Evolutionary conservation across 768 basidiomycete species (phyloP), one percentile per base, ranked within the genome.

Genomic region (Cantharellus anzutake): DNA sequence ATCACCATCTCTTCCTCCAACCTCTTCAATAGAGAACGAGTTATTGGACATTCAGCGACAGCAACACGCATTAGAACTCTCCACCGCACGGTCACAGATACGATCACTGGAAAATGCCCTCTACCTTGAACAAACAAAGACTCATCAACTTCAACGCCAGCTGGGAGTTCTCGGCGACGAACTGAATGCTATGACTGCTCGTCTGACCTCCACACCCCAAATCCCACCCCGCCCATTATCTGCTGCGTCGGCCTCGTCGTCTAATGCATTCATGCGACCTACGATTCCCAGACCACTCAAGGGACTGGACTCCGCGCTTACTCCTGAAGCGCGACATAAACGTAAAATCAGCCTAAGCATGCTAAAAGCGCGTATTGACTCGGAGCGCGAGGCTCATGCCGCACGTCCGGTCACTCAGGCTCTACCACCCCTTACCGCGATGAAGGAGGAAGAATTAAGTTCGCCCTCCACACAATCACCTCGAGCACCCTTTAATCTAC

Each of bases 361-460:
- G 86, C 79, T 93, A 57, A 90, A 89, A 67, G 88, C 86, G 29
- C 80, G 89, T 51, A 92, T 92, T 65, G 86, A 90, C 62, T 84
- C 85, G 68, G 89, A 92, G 69, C 72, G 76, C 20, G 79, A 64
- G 64, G 40, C 65, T 58, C 11, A 55, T 53, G 20, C 74, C 79
- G 41, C 14, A n/a, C 38, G 5, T 29, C 34, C 51, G n/a, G n/a
- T 62, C 37, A 41, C 51, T 3, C 37, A 39, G 40, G 2, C 71
- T 75, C 2, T 80, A 79, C 20, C 73, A 81, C 56, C 73, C 76
- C 11, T 70, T 81, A 58, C 82, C 82, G 42, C 78, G 78, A 41
- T 44, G 41, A 55, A 61, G 29, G 65, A 60, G 56, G 51, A 29
- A 29, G 20, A 29, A 29, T 29, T 29, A 29, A 29, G 20, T 29